phyloP scores from a whole-genome alignment of 2,329 filamentous ascomycete genomes.

The Phaeoacremonium minimum region DNA sequence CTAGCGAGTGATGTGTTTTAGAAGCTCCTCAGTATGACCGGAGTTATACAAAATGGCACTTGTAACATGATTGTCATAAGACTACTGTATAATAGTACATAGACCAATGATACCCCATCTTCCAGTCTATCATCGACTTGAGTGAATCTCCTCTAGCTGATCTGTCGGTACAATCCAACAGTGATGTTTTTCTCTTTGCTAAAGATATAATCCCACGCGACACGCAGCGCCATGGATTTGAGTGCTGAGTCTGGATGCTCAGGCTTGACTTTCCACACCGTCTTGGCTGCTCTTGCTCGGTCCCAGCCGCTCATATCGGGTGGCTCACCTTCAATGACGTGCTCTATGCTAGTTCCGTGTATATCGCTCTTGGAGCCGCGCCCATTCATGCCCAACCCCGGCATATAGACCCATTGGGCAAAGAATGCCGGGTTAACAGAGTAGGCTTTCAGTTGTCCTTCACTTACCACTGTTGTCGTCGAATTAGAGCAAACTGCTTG shows the following conservation, averaged over 20 bases:
- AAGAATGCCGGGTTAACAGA: slow-evolving; percentile 17
- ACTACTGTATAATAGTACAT: too few relatives aligned
- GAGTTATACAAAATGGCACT: too few relatives aligned
- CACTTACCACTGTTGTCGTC: too few relatives aligned
- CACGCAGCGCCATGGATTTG: slow-evolving; percentile 8
- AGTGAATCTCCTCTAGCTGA: background rate
- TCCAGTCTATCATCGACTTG: background rate
- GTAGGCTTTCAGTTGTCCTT: slow-evolving; percentile 15
- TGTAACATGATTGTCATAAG: too few relatives aligned
- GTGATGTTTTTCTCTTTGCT: slow-evolving; percentile 1
- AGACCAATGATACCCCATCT: slow-evolving; percentile 4
- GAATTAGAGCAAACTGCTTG: too few relatives aligned
- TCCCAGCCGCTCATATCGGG: slow-evolving; percentile 9
- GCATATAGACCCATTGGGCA: slow-evolving; percentile 18
- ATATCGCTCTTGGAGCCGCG: slow-evolving; percentile 17
- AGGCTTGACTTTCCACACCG: slow-evolving; percentile 9
- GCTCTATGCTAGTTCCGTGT: slow-evolving; percentile 11
- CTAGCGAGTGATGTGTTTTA: background rate
- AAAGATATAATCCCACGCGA: slow-evolving; percentile 10
- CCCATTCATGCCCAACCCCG: slow-evolving; percentile 15
- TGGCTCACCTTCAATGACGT: slow-evolving; percentile 3
- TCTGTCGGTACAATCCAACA: background rate
- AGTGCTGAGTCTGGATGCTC: slow-evolving; percentile 8
- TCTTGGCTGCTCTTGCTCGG: slow-evolving; percentile 3
- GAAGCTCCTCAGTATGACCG: too few relatives aligned